Percentiles rank a stretch among this genome's conserved stretches.
Evolutionary conservation across 129 eudicot genomes (phyloP).

Genomic region (Arctium minus): DNA sequence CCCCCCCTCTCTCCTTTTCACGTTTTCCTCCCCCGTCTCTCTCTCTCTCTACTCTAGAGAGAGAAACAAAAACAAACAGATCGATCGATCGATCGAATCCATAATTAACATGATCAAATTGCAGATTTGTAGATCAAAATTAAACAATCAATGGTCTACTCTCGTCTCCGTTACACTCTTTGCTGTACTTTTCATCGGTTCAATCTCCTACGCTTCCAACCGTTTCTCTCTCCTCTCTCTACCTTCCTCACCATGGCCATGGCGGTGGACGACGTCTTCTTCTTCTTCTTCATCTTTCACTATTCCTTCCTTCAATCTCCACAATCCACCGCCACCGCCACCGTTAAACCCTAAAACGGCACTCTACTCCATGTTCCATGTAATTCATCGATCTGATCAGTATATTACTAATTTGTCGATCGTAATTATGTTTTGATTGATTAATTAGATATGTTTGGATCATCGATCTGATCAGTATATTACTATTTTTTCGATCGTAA

Average conservation of each 20-base stretch:
- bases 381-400: slow-evolving; percentile 12
- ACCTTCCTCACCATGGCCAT: slow-evolving; percentile 39
- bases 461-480: not conserved
- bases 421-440: not conserved
- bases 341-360: slow-evolving; percentile 38
- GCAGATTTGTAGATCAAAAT: slow-evolving; percentile 25
- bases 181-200: slow-evolving; percentile 24
- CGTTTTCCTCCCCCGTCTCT: not conserved
- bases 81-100: not conserved
- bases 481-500: not conserved
- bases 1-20: not conserved
- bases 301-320: not conserved
- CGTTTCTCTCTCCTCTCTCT: slow-evolving; percentile 32
- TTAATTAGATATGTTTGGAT: not conserved
- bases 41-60: slow-evolving; percentile 11
- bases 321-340: slow-evolving; percentile 11
- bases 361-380: slow-evolving; percentile 53
- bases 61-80: slow-evolving; percentile 1
- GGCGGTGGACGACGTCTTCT: slow-evolving; percentile 15
- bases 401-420: not conserved
- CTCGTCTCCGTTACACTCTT: slow-evolving; percentile 28
- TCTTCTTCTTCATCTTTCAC: slow-evolving; percentile 10
- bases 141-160: slow-evolving; percentile 28
- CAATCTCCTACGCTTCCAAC: slow-evolving; percentile 29
- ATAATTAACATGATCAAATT: slow-evolving; percentile 5